Percentiles rank a stretch among this genome's conserved stretches.
Evolutionary conservation across 306 rosid species (phyloP).

Genomic region (Lathyrus tuberosus): DNA sequence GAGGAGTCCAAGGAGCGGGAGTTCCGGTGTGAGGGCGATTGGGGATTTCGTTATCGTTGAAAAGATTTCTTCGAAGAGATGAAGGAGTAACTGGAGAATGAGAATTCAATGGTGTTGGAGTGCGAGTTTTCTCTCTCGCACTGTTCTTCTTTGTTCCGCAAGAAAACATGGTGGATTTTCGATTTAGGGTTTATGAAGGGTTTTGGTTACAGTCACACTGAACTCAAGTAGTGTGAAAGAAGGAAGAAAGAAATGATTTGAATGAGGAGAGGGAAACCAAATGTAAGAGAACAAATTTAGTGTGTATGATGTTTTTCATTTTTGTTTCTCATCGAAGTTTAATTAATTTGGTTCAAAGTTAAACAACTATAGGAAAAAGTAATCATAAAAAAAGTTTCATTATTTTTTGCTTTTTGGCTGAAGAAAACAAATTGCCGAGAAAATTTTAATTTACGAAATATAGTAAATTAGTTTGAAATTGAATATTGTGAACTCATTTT

Average conservation of each 20-base stretch:
- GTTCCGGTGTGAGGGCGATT: constrained; percentile 89
- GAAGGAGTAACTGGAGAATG: constrained; percentile 77
- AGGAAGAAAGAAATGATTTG: neutral
- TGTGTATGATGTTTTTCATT: neutral
- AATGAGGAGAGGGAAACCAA: neutral
- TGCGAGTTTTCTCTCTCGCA: constrained; percentile 41
- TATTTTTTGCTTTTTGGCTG: too few relatives aligned
- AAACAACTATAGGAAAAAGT: too few relatives aligned
- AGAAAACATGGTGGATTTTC: constrained; percentile 62
- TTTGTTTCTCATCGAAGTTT: neutral
- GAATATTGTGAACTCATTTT: too few relatives aligned
- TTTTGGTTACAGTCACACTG: constrained; percentile 3
- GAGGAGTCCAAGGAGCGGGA: constrained; percentile 98
- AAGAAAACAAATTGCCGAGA: too few relatives aligned
- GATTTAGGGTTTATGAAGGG: constrained; percentile 46
- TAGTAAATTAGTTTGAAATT: too few relatives aligned
- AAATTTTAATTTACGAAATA: too few relatives aligned
- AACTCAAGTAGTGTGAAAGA: neutral
- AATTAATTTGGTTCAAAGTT: too few relatives aligned
- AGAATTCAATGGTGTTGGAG: constrained; percentile 43
- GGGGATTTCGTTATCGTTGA: constrained; percentile 50
- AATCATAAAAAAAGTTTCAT: too few relatives aligned
- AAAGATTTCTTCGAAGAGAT: neutral
- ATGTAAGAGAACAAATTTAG: neutral
- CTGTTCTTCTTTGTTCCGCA: constrained; percentile 73